A percentile compares a stretch with the other conserved stretches of the same genome.
phyloP scores from a whole-genome alignment of 768 basidiomycete species.

The Lactarius vividus region DNA sequence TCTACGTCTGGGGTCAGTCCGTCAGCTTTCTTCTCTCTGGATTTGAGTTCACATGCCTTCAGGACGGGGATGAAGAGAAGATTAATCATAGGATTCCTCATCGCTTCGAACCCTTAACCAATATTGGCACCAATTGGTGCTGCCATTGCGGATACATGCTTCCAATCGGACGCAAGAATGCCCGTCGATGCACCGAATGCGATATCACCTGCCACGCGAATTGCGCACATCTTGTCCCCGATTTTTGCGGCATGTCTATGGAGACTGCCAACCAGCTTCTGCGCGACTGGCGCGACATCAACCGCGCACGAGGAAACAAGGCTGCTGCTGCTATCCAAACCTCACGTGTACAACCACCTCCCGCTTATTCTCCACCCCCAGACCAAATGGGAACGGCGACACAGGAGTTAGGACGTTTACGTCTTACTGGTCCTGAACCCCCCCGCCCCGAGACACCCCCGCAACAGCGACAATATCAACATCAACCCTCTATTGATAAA shows the following conservation, averaged over 20 bases:
- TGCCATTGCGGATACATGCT: slow-evolving; percentile 99
- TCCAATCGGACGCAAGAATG: slow-evolving; percentile 94
- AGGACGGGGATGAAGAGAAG: slow-evolving; percentile 98
- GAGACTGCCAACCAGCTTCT: slow-evolving; percentile 95
- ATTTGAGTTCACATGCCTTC: slow-evolving; percentile 11
- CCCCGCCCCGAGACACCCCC: slow-evolving; percentile 28
- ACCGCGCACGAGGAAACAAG: slow-evolving; percentile 58
- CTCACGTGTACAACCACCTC: slow-evolving; percentile 36
- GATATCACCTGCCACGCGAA: slow-evolving; percentile 95
- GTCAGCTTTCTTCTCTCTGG: not conserved
- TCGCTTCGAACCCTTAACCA: slow-evolving; percentile 94
- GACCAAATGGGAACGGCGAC: slow-evolving; percentile 28
- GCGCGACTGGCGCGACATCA: slow-evolving; percentile 88
- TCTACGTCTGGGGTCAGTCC: slow-evolving; percentile 84
- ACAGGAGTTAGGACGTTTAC: slow-evolving; percentile 31
- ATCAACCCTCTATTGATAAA: slow-evolving; percentile 28
- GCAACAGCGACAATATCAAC: slow-evolving; percentile 30
- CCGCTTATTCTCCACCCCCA: slow-evolving; percentile 35
- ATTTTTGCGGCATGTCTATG: slow-evolving; percentile 99
- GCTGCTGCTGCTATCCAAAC: slow-evolving; percentile 39
- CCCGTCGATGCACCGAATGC: slow-evolving; percentile 94
- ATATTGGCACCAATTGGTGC: slow-evolving; percentile 98
- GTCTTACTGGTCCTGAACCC: slow-evolving; percentile 27
- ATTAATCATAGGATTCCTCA: slow-evolving; percentile 99
- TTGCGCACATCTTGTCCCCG: slow-evolving; percentile 96